These are phyloP conservation scores for Coemansia sp. DNA, from an alignment of 192 early-diverging fungal genomes.

Conservation along the genomic window DNA sequence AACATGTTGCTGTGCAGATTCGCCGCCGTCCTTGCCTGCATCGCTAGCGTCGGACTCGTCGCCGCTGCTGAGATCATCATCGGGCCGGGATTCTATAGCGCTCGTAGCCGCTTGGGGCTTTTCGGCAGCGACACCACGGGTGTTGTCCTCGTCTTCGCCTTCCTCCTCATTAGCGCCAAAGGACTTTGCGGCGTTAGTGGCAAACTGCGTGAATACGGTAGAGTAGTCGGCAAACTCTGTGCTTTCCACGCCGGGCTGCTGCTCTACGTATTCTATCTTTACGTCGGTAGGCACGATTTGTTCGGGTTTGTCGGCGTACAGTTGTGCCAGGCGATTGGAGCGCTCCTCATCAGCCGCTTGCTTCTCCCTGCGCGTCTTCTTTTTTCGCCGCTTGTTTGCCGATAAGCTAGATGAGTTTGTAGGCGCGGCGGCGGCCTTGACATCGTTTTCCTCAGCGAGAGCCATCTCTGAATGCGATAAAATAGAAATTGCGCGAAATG, in stretches of 20 bases:
- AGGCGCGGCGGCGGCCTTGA: neutral
- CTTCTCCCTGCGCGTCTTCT: conserved; percentile 52
- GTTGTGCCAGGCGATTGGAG: conserved; percentile 21
- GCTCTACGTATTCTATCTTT: conserved; percentile 43
- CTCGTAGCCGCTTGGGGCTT: neutral
- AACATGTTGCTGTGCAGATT: conserved; percentile 3
- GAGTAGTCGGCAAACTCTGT: conserved; percentile 33
- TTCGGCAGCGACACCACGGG: neutral
- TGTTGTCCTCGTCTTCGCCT: conserved; percentile 1
- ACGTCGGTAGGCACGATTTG: conserved; percentile 26
- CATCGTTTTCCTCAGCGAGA: neutral
- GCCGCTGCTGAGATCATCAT: conserved; percentile 16
- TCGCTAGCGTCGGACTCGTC: conserved; percentile 31
- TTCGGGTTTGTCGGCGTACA: conserved; percentile 4
- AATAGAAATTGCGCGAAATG: too few species aligned
- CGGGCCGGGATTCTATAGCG: conserved; percentile 1
- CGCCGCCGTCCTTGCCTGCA: conserved; percentile 18
- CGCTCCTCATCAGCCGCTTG: conserved; percentile 30
- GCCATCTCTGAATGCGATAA: neutral
- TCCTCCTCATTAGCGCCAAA: conserved; percentile 35
- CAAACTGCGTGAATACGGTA: conserved; percentile 41
- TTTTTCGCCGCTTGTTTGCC: conserved; percentile 40
- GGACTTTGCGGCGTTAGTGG: conserved; percentile 33
- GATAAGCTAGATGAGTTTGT: neutral
- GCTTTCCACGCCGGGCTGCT: conserved; percentile 13